These are phyloP conservation scores for Tubosaeta brunneosetosa DNA, from an alignment of 768 basidiomycete genomes.

Conservation along the genomic window DNA sequence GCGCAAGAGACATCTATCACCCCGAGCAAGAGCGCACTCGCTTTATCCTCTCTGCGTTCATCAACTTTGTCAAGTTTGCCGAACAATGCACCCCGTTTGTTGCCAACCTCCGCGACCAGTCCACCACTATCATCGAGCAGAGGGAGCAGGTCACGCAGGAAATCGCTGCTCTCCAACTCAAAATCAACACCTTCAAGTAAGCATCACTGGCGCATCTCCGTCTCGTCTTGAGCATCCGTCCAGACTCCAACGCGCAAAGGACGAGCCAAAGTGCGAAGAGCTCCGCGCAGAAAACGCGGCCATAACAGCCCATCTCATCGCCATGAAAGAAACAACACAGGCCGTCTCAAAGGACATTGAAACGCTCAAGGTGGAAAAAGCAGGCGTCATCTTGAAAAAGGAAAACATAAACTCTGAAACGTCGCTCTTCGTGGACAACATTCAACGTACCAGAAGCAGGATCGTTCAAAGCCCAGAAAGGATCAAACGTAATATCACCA, in stretches of 20 bases:
- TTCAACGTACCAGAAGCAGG: conserved; percentile 60
- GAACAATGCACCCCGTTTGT: conserved; percentile 67
- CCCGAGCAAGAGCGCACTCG: conserved; percentile 76
- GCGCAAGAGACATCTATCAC: conserved; percentile 62
- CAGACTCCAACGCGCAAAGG: conserved; percentile 61
- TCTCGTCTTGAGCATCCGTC: neutral
- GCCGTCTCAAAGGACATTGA: conserved; percentile 62
- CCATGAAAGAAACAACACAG: conserved; percentile 62
- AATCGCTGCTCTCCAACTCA: conserved; percentile 45
- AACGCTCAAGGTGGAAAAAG: conserved; percentile 67
- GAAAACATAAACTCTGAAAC: conserved; percentile 62
- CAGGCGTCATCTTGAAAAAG: conserved; percentile 59
- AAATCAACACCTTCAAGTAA: conserved; percentile 55
- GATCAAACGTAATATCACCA: conserved; percentile 73
- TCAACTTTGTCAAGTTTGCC: conserved; percentile 91
- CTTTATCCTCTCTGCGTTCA: conserved; percentile 76
- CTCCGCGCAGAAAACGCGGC: conserved; percentile 56
- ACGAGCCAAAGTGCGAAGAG: conserved; percentile 63
- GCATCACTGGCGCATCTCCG: conserved; percentile 9
- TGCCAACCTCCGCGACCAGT: conserved; percentile 55
- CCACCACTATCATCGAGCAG: conserved; percentile 52
- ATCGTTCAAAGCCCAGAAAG: conserved; percentile 92
- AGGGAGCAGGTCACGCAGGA: conserved; percentile 54
- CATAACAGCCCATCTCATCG: conserved; percentile 61
- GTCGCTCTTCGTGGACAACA: conserved; percentile 52